These are phyloP conservation scores for Micromonas commoda DNA, from an alignment of 139 green algal species.

Conservation along the genomic window DNA sequence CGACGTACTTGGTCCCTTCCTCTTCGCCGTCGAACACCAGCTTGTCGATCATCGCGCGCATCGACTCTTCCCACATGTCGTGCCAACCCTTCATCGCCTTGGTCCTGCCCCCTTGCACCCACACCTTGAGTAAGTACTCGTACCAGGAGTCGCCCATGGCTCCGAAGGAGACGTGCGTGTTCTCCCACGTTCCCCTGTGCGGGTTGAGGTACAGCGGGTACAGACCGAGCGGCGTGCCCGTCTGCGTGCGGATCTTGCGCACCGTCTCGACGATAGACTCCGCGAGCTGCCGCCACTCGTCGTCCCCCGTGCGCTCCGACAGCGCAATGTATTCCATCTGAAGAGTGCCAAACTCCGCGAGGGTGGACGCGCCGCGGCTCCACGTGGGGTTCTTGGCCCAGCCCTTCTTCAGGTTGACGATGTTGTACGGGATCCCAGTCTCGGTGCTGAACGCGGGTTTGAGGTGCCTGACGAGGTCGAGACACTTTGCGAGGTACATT, in stretches of 20 bases:
- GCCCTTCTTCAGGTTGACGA: constrained; percentile 47
- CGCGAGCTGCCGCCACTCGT: constrained; percentile 26
- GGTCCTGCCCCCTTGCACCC: constrained; percentile 25
- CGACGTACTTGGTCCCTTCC: constrained; percentile 43
- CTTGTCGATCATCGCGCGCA: constrained; percentile 52
- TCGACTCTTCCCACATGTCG: constrained; percentile 50
- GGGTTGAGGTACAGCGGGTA: constrained; percentile 51
- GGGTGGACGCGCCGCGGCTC: constrained; percentile 24
- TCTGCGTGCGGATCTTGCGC: neutral
- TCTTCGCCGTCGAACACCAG: constrained; percentile 37
- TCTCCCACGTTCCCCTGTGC: constrained; percentile 30
- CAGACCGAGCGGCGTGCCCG: constrained; percentile 31
- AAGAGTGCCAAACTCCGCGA: constrained; percentile 51
- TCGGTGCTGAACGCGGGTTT: too few species aligned
- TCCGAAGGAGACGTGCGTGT: constrained; percentile 44
- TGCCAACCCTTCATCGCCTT: constrained; percentile 24
- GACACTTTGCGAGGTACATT: constrained; percentile 43
- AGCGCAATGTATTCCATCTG: constrained; percentile 52
- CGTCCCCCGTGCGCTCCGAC: constrained; percentile 38
- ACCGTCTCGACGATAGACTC: constrained; percentile 27
- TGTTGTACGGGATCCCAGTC: constrained; percentile 59
- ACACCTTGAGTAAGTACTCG: constrained; percentile 73
- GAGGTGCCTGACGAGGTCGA: constrained; percentile 54
- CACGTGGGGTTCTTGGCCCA: constrained; percentile 41
- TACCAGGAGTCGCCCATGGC: constrained; percentile 68